A percentile compares a stretch with the other conserved stretches of the same genome.
phyloP scores from a whole-genome alignment of 495 filamentous ascomycete genomes.

The Lentithecium fluviatile region DNA sequence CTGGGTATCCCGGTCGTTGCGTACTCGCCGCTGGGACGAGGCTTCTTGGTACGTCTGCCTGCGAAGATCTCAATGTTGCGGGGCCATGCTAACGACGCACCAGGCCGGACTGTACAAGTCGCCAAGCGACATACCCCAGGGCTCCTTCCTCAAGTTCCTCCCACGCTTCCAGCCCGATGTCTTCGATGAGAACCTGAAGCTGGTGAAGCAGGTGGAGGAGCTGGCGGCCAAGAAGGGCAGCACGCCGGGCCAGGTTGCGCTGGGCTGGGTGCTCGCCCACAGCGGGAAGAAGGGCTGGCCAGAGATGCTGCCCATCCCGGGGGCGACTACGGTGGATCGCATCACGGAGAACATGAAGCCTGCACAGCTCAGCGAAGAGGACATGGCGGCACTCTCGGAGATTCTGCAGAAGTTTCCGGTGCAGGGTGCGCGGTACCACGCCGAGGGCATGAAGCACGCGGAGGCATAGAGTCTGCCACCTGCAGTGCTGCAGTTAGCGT shows the following conservation, averaged over 20 bases:
- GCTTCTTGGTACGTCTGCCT: slow-evolving; percentile 39
- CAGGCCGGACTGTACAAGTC: slow-evolving; percentile 62
- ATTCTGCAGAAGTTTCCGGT: slow-evolving; percentile 39
- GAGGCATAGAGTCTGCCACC: neutral
- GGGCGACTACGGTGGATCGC: slow-evolving; percentile 51
- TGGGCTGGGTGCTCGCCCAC: slow-evolving; percentile 65
- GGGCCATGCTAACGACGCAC: slow-evolving; percentile 13
- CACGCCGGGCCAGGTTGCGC: slow-evolving; percentile 72
- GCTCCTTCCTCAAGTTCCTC: slow-evolving; percentile 53
- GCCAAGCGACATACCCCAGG: slow-evolving; percentile 59
- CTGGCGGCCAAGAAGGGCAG: slow-evolving; percentile 69
- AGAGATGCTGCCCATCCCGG: slow-evolving; percentile 81
- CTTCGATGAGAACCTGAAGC: slow-evolving; percentile 70
- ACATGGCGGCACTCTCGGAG: slow-evolving; percentile 43
- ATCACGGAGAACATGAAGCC: slow-evolving; percentile 44
- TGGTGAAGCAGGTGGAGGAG: slow-evolving; percentile 63
- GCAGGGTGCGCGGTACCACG: slow-evolving; percentile 40
- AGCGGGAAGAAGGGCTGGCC: slow-evolving; percentile 61
- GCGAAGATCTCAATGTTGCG: neutral
- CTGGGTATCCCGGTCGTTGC: slow-evolving; percentile 71
- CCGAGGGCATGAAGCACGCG: neutral
- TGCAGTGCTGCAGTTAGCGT: too few species aligned
- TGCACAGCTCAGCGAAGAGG: slow-evolving; percentile 41
- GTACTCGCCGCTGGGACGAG: slow-evolving; percentile 58
- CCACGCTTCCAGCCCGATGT: slow-evolving; percentile 69